Evolutionary conservation across 1,284 basidiomycete species (phyloP).

Genomic region (Irpex lacteus): DNA sequence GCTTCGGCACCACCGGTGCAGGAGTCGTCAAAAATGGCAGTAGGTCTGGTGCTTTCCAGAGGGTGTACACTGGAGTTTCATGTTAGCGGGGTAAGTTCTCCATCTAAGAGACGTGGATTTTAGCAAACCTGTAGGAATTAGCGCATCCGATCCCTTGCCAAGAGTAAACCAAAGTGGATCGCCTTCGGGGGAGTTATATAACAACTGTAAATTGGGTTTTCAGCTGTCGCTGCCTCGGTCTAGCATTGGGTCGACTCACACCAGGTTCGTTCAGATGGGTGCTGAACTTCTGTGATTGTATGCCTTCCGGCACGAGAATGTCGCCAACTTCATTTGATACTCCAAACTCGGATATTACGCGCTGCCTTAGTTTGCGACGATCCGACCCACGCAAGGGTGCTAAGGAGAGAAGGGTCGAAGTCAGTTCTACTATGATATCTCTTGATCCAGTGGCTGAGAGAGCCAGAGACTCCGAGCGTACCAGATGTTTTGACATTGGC

Average conservation of each 20-base stretch:
- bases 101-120: not conserved
- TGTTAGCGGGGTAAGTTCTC: not conserved
- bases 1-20: constrained; percentile 56
- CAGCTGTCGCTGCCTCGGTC: no score
- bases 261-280: constrained; percentile 62
- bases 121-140: constrained; percentile 63
- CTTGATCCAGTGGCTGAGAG: not conserved
- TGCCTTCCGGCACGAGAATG: constrained; percentile 66
- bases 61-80: constrained; percentile 53
- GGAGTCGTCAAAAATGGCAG: constrained; percentile 69
- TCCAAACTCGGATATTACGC: constrained; percentile 46
- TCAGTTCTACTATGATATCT: no score
- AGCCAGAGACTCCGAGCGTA: constrained; percentile 16
- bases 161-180: constrained; percentile 83
- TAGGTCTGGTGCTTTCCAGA: constrained; percentile 68
- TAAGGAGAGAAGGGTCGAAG: constrained; percentile 16
- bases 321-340: constrained; percentile 54
- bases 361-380: constrained; percentile 63
- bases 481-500: constrained; percentile 65
- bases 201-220: constrained; percentile 31
- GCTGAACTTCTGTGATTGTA: constrained; percentile 62
- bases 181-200: constrained; percentile 65
- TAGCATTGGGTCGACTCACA: constrained; percentile 38
- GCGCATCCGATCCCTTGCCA: constrained; percentile 61
- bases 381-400: constrained; percentile 71